Evolutionary conservation across 768 basidiomycete species (phyloP).

Genomic region (Ramaria sp.): DNA sequence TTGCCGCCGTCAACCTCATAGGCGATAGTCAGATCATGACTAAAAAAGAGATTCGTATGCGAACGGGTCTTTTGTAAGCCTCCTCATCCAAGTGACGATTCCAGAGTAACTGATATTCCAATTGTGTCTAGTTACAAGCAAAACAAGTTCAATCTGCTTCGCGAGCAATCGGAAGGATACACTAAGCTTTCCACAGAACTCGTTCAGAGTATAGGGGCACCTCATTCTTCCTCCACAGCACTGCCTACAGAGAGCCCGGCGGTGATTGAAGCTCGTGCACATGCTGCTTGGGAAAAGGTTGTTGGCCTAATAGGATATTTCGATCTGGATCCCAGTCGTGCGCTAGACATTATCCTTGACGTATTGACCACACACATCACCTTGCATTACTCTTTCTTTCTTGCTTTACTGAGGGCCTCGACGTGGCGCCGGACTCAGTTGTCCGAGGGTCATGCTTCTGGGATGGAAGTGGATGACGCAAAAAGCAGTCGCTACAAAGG

Average conservation of each 20-base stretch:
- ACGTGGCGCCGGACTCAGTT: conserved; percentile 50
- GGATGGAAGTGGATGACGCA: background rate
- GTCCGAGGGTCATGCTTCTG: background rate
- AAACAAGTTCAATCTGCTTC: conserved; percentile 94
- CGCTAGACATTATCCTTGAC: conserved; percentile 88
- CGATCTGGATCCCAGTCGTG: conserved; percentile 90
- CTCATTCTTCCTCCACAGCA: conserved; percentile 60
- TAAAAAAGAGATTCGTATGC: conserved; percentile 70
- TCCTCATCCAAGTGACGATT: background rate
- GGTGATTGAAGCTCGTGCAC: conserved; percentile 52
- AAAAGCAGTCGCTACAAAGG: conserved; percentile 32
- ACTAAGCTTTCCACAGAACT: conserved; percentile 85
- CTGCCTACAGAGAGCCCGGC: conserved; percentile 48
- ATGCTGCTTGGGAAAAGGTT: conserved; percentile 70
- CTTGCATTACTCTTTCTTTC: conserved; percentile 81
- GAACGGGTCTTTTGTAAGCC: conserved; percentile 75
- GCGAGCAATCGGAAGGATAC: conserved; percentile 97
- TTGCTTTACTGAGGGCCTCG: conserved; percentile 75
- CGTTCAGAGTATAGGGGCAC: conserved; percentile 60
- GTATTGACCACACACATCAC: conserved; percentile 74
- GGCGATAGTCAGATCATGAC: conserved; percentile 54
- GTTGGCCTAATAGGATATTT: conserved; percentile 91
- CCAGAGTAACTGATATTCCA: background rate
- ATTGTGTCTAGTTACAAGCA: conserved; percentile 71
- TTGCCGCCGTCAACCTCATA: conserved; percentile 57